Evolutionary conservation across 2,329 filamentous ascomycete genomes (phyloP).

Genomic region (Cryphonectria naterciae): DNA sequence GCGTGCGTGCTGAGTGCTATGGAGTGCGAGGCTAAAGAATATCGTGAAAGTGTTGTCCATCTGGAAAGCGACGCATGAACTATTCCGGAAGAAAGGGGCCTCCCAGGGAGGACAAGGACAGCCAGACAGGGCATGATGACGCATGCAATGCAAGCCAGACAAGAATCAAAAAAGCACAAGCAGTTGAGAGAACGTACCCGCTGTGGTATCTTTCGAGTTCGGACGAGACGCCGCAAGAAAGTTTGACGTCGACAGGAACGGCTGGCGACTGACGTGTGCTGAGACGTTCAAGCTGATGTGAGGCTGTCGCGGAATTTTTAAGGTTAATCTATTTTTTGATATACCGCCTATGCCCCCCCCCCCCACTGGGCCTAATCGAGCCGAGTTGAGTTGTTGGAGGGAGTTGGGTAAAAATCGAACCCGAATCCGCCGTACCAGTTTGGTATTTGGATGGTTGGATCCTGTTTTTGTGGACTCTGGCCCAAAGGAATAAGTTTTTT

Average conservation of each 20-base stretch:
- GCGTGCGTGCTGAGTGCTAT: neutral
- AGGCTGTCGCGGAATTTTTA: conserved; percentile 14
- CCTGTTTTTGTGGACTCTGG: neutral
- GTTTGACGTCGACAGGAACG: neutral
- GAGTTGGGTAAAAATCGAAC: neutral
- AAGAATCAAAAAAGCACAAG: neutral
- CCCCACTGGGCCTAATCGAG: neutral
- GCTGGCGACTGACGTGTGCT: conserved; percentile 4
- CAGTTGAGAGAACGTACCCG: conserved; percentile 6
- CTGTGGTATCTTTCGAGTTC: neutral
- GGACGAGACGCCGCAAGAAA: neutral
- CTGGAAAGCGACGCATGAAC: neutral
- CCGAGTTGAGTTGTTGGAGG: neutral
- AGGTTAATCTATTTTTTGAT: conserved; percentile 17
- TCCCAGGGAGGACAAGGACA: neutral
- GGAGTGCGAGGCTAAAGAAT: neutral
- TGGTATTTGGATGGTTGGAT: neutral
- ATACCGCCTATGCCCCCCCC: neutral
- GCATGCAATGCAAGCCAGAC: neutral
- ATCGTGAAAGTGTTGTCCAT: neutral
- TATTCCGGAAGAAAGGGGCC: neutral
- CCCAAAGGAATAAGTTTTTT: neutral
- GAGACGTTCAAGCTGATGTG: conserved; percentile 15
- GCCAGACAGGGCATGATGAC: neutral
- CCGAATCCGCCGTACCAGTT: neutral